phyloP scores from a whole-genome alignment of 208 protist genomes.

The Trypanosoma melophagium region DNA sequence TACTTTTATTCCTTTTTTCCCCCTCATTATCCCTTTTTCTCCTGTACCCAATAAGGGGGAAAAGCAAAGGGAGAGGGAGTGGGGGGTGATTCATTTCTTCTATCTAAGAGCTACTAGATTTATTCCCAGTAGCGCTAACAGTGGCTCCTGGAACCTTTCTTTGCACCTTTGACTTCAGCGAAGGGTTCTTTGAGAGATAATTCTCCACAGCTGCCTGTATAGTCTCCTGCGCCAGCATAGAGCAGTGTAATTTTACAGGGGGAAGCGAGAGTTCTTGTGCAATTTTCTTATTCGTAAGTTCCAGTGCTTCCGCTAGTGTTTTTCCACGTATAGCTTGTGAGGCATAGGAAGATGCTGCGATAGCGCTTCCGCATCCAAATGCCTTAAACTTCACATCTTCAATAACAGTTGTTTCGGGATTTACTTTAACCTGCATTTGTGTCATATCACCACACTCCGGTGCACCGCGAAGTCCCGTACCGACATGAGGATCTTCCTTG shows the following conservation, averaged over 20 bases:
- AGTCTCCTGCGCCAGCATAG: slow-evolving; percentile 98
- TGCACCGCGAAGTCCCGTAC: slow-evolving; percentile 98
- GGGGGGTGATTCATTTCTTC: too few species aligned
- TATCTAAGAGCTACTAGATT: too few species aligned
- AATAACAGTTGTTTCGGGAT: slow-evolving; percentile 90
- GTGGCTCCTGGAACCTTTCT: slow-evolving; percentile 26
- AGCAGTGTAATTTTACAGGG: slow-evolving; percentile 99
- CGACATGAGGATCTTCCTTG: slow-evolving; percentile 94
- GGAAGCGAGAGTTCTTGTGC: slow-evolving; percentile 98
- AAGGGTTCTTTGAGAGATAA: slow-evolving; percentile 94
- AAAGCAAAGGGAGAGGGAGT: too few species aligned
- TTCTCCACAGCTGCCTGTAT: slow-evolving; percentile 98
- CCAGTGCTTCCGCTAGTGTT: slow-evolving; percentile 94
- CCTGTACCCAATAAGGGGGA: too few species aligned
- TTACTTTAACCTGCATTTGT: slow-evolving; percentile 97
- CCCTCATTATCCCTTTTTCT: not conserved
- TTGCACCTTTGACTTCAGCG: slow-evolving; percentile 86
- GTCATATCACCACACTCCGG: slow-evolving; percentile 99
- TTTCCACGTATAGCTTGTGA: slow-evolving; percentile 98
- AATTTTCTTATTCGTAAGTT: slow-evolving; percentile 98
- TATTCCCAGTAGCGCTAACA: too few species aligned
- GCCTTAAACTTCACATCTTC: slow-evolving; percentile 98
- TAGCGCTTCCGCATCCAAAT: slow-evolving; percentile 99
- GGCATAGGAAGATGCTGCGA: slow-evolving; percentile 96
- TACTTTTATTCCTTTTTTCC: not conserved